These are phyloP conservation scores for Fusarium succisae DNA, from an alignment of 2,329 filamentous ascomycete species.

Conservation along the genomic window DNA sequence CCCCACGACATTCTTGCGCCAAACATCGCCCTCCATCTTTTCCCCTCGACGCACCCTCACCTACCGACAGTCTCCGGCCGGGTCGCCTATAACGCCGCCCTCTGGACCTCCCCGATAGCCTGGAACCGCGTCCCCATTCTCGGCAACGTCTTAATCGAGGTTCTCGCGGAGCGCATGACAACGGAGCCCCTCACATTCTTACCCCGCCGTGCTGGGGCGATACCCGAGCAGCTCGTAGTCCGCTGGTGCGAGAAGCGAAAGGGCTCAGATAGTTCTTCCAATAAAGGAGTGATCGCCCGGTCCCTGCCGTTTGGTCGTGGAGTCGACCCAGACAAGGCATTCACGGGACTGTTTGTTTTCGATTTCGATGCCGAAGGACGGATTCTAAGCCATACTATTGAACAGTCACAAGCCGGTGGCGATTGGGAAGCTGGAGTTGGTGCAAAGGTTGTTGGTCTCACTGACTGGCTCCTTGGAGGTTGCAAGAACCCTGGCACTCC, in stretches of 20 bases:
- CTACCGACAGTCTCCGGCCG: conserved; percentile 92
- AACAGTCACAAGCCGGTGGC: conserved; percentile 85
- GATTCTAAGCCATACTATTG: conserved; percentile 89
- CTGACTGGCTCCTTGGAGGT: conserved; percentile 91
- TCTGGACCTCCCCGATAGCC: conserved; percentile 95
- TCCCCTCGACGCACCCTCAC: conserved; percentile 82
- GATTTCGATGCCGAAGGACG: conserved; percentile 91
- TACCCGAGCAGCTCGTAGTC: conserved; percentile 54
- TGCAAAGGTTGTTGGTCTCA: conserved; percentile 86
- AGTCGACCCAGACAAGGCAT: conserved; percentile 74
- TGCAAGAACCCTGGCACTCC: conserved; percentile 57
- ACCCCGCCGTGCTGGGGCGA: conserved; percentile 61
- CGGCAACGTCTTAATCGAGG: conserved; percentile 87
- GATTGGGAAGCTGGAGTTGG: conserved; percentile 84
- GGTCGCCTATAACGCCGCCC: conserved; percentile 88
- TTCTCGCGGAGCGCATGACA: conserved; percentile 89
- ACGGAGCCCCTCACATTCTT: conserved; percentile 62
- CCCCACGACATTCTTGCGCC: conserved; percentile 81
- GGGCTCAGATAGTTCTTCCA: conserved; percentile 47
- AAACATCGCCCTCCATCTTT: conserved; percentile 75
- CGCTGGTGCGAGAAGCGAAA: conserved; percentile 89
- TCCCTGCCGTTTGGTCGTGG: conserved; percentile 49
- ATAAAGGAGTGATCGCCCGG: conserved; percentile 55
- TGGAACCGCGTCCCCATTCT: conserved; percentile 94
- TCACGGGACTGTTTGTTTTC: conserved; percentile 93